These are phyloP conservation scores for Fonsecaea nubica DNA, from an alignment of 2,329 filamentous ascomycete species.

Conservation along the genomic window DNA sequence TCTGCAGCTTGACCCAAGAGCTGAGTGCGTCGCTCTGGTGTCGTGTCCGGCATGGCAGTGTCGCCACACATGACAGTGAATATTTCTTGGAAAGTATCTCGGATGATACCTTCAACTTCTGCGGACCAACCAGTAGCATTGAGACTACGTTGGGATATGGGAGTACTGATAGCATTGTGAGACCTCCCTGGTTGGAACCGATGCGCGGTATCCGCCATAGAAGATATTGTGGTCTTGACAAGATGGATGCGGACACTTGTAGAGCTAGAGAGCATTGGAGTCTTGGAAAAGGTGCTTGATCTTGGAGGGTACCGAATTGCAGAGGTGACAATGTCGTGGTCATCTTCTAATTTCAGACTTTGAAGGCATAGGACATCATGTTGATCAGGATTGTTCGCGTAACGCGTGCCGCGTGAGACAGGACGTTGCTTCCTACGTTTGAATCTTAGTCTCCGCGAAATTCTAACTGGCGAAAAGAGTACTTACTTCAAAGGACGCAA, in stretches of 20 bases:
- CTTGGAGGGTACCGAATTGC: constrained; percentile 13
- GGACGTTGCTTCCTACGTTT: constrained; percentile 26
- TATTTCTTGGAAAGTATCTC: constrained; percentile 18
- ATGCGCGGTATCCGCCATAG: constrained; percentile 16
- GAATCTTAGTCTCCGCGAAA: not conserved
- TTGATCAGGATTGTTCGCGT: not conserved
- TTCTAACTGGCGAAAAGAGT: not conserved
- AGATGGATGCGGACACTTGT: constrained; percentile 3
- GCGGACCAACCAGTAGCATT: constrained; percentile 16
- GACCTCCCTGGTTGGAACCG: constrained; percentile 10
- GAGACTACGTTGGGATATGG: constrained; percentile 17
- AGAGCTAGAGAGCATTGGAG: not conserved
- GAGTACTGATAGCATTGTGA: constrained; percentile 11
- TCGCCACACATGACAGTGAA: constrained; percentile 8
- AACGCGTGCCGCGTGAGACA: constrained; percentile 7
- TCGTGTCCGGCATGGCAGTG: not conserved
- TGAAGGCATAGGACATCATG: constrained; percentile 6
- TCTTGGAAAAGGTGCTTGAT: not conserved
- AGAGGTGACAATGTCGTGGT: constrained; percentile 14
- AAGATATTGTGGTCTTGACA: constrained; percentile 13
- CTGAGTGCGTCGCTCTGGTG: not conserved
- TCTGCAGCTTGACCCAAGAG: constrained; percentile 14
- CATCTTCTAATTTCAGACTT: not conserved
- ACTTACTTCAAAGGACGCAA: constrained; percentile 24
- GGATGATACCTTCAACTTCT: constrained; percentile 14